A percentile compares a stretch with the other conserved stretches of the same genome.
phyloP scores from a whole-genome alignment of 139 green algal species.

The Zygnema circumcarinatum region DNA sequence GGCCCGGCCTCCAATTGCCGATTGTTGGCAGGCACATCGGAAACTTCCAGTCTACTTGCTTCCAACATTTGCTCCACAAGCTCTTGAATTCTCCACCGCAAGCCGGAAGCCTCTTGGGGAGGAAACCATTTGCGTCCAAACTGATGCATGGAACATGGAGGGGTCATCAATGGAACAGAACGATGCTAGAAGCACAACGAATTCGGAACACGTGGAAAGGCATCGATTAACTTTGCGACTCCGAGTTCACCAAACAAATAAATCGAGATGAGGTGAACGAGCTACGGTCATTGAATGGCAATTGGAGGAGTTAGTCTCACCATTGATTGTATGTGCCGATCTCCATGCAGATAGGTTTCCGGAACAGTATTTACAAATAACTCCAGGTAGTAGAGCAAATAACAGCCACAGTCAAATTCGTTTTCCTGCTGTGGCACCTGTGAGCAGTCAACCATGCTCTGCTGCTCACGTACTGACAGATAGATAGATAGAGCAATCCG shows the following conservation, averaged over 20 bases:
- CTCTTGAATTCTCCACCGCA: not conserved
- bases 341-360: not conserved
- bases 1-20: too few relatives aligned
- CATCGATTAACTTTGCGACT: not conserved
- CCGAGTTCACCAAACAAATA: not conserved
- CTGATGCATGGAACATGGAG: too few relatives aligned
- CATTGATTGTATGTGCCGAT: not conserved
- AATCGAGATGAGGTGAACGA: not conserved
- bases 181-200: not conserved
- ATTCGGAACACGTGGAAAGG: not conserved
- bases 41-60: too few relatives aligned
- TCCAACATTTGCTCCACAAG: constrained; percentile 9
- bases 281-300: not conserved
- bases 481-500: not conserved
- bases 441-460: not conserved
- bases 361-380: constrained; percentile 70
- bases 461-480: not conserved
- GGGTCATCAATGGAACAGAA: too few relatives aligned
- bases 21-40: too few relatives aligned
- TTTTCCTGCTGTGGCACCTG: constrained; percentile 82
- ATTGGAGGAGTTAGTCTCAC: not conserved
- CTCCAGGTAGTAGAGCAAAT: constrained; percentile 84
- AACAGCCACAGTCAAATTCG: constrained; percentile 91
- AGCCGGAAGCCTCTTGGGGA: not conserved
- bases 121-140: constrained; percentile 15